Percentiles rank a stretch among this genome's conserved stretches.
Conservation (phyloP, 257 asterid genomes). For the Nicotiana tomentosiformis region DNA sequence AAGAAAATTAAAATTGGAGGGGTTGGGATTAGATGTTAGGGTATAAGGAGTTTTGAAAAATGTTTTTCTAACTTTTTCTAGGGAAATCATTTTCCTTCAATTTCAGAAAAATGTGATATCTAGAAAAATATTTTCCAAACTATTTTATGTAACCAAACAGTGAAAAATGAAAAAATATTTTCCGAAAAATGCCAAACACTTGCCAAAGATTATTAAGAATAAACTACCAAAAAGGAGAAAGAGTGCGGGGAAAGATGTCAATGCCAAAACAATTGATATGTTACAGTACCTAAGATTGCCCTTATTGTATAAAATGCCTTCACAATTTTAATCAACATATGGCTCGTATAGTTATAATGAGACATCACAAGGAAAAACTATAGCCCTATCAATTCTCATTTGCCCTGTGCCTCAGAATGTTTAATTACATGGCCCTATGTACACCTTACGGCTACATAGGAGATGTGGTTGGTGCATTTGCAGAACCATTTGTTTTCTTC, state of each 20-base stretch:
- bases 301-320: constrained; percentile 30
- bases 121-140: too few relatives aligned
- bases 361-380: constrained; percentile 29
- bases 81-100: too few relatives aligned
- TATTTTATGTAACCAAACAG: background rate
- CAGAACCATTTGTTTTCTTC: constrained; percentile 14
- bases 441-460: constrained; percentile 77
- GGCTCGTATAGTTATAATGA: constrained; percentile 18
- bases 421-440: constrained; percentile 54
- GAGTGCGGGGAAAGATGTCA: background rate
- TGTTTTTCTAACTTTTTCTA: too few relatives aligned
- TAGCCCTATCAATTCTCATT: constrained; percentile 29
- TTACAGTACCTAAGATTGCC: constrained; percentile 4
- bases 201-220: background rate
- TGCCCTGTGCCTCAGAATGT: constrained; percentile 19
- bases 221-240: background rate
- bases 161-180: background rate
- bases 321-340: constrained; percentile 33
- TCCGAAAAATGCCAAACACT: background rate
- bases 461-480: constrained; percentile 18
- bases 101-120: too few relatives aligned
- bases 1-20: too few relatives aligned
- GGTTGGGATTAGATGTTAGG: too few relatives aligned
- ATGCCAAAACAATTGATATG: background rate
- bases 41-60: too few relatives aligned